Evolutionary conservation across 2,329 filamentous ascomycete genomes (phyloP), one percentile per base, ranked within the genome.

Genomic region (Neoascochyta sp.): DNA sequence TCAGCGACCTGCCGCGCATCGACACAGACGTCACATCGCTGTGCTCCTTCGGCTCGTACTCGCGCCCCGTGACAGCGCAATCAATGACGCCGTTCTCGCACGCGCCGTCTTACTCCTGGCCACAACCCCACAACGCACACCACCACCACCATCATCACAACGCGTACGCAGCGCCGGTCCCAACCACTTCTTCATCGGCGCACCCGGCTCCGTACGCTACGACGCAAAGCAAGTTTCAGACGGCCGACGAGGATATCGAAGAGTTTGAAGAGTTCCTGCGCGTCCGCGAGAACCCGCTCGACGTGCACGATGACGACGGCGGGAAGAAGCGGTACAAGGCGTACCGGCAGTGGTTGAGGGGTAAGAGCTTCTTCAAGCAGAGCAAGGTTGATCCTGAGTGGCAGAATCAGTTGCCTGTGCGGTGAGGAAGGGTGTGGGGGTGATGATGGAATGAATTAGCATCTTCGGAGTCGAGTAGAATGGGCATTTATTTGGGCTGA

Each of bases 351-450:
- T 98, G 92, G 90, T 70, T 98, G 55, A 76, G 81, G 41, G 90
- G 90, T 11, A 96, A 95, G 69, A 95, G 87, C 52, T 75, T 96
- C 52, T 96, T 96, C 63, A 96, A 96, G 66, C 89, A 95, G 71
- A 71, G 69, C 39, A 73, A 72, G 47, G 67, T 72, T 21, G 69
- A 73, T 63, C 69, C 69, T 2, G 69, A 73, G 55, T 71, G 57
- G 58, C 45, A 52, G 45, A 54, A 45, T 31, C 54, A 60, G 34
- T 32, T 60, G 18, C 56, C 56, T 27, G 41, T 58, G n/a, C 38
- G 56, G 24, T 60, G 39, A 37, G 4, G 27, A 17, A 8, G 20
- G 20, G 5, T 22, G 20, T n/a, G n/a, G n/a, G n/a, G n/a, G n/a
- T n/a, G n/a, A n/a, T n/a, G n/a, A n/a, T n/a, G n/a, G n/a, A n/a